phyloP scores from a whole-genome alignment of 768 basidiomycete species.

The Fomitopsis serialis region DNA sequence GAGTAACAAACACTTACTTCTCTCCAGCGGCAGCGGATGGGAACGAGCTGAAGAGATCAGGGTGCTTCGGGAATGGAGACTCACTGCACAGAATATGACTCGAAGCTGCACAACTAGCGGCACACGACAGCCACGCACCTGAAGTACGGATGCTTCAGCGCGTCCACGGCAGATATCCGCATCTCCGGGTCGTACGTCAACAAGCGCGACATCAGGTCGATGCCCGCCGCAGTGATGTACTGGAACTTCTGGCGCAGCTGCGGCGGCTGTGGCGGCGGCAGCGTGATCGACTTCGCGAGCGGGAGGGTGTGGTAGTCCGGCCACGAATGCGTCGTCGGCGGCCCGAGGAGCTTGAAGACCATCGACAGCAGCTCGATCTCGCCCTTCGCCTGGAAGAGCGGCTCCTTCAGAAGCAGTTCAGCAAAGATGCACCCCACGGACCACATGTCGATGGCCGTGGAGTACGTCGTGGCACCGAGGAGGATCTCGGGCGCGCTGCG shows the following conservation, averaged over 20 bases:
- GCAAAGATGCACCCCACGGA: slow-evolving; percentile 98
- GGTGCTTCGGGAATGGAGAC: slow-evolving; percentile 92
- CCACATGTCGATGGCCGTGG: slow-evolving; percentile 97
- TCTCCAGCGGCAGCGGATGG: slow-evolving; percentile 96
- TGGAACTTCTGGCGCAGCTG: slow-evolving; percentile 84
- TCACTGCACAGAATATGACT: slow-evolving; percentile 46
- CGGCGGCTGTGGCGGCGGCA: slow-evolving; percentile 69
- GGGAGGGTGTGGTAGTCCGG: slow-evolving; percentile 79
- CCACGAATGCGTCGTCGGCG: slow-evolving; percentile 87
- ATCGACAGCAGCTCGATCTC: slow-evolving; percentile 89
- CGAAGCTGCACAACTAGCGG: not conserved
- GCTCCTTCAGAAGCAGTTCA: slow-evolving; percentile 90
- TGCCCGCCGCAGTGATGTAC: slow-evolving; percentile 75
- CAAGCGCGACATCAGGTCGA: slow-evolving; percentile 78
- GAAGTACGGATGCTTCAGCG: slow-evolving; percentile 88
- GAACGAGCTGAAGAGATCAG: slow-evolving; percentile 92
- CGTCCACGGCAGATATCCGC: slow-evolving; percentile 87
- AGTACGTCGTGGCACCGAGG: slow-evolving; percentile 88
- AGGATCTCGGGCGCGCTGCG: slow-evolving; percentile 90
- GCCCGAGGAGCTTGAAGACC: slow-evolving; percentile 93
- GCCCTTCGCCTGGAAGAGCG: slow-evolving; percentile 94
- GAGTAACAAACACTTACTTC: slow-evolving; percentile 48
- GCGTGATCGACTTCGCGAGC: slow-evolving; percentile 69
- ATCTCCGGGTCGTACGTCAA: slow-evolving; percentile 86
- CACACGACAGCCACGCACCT: slow-evolving; percentile 48